Conservation (phyloP, 305 asterid genomes). For the Fraxinus xanthoxyloides region DNA sequence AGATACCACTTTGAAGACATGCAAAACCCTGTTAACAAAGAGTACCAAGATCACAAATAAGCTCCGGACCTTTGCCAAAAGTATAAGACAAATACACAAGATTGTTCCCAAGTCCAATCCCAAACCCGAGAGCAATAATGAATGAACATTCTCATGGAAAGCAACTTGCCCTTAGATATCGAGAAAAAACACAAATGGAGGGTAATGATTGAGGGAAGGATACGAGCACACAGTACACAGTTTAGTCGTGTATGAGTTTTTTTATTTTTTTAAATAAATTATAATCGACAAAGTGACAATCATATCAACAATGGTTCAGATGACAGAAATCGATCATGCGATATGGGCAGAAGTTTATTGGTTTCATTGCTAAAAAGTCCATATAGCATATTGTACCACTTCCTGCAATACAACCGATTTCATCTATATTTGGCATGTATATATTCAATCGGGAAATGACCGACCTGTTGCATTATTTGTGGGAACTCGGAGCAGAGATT, state of each 20-base stretch:
- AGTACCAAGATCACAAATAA: not conserved
- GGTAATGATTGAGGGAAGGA: not conserved
- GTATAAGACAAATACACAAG: not conserved
- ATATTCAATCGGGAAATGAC: not conserved
- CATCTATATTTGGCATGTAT: not conserved
- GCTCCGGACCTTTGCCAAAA: not conserved
- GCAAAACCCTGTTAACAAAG: conserved; percentile 66
- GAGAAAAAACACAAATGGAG: not conserved
- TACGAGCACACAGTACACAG: not conserved
- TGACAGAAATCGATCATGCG: not conserved
- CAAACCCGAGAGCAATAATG: not conserved
- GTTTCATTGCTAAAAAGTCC: not conserved
- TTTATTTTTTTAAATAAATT: too few species aligned
- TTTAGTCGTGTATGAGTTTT: not conserved
- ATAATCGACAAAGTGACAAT: not conserved
- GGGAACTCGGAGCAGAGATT: conserved; percentile 79
- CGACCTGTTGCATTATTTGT: conserved; percentile 93
- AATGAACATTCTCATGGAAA: not conserved
- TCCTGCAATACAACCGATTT: not conserved
- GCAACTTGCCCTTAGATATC: not conserved
- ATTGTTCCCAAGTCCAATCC: not conserved
- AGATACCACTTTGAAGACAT: conserved; percentile 85
- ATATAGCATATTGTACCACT: not conserved
- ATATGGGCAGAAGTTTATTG: not conserved
- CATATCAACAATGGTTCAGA: not conserved